Conservation (phyloP, 2,329 filamentous ascomycete genomes). For the Apiospora rasikravindrae region DNA sequence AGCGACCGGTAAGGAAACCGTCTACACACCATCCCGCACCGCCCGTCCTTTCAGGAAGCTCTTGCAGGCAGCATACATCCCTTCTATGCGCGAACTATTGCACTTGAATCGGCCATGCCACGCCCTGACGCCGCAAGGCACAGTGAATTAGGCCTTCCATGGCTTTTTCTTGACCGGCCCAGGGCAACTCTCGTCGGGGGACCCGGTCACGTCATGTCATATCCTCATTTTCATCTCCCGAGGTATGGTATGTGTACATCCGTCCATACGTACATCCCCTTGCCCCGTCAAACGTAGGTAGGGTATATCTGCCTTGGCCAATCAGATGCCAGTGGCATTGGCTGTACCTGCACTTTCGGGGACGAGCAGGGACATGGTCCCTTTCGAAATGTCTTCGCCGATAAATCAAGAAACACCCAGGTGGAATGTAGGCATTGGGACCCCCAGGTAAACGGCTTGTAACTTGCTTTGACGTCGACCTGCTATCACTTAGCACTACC, state of each 20-base stretch:
- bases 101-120: not conserved
- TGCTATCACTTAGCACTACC: not conserved
- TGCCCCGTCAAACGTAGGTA: conserved; percentile 1
- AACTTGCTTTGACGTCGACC: conserved; percentile 14
- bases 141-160: not conserved
- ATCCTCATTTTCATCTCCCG: not conserved
- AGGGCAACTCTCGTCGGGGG: not conserved
- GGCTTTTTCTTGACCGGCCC: not conserved
- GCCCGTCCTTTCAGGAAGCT: conserved; percentile 1
- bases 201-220: not conserved
- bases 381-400: not conserved
- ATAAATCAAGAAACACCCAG: not conserved
- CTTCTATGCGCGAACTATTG: conserved; percentile 14
- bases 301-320: conserved; percentile 11
- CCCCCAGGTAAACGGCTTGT: conserved; percentile 4
- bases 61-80: conserved; percentile 6
- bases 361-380: not conserved
- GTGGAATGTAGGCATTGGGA: not conserved
- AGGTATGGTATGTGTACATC: not conserved
- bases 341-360: conserved; percentile 1
- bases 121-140: not conserved
- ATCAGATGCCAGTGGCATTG: not conserved
- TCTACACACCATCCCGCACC: conserved; percentile 10
- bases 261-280: not conserved
- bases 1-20: conserved; percentile 11